These are phyloP conservation scores for Erodium moschatum DNA, from an alignment of 441 rosid genomes.

Conservation along the genomic window DNA sequence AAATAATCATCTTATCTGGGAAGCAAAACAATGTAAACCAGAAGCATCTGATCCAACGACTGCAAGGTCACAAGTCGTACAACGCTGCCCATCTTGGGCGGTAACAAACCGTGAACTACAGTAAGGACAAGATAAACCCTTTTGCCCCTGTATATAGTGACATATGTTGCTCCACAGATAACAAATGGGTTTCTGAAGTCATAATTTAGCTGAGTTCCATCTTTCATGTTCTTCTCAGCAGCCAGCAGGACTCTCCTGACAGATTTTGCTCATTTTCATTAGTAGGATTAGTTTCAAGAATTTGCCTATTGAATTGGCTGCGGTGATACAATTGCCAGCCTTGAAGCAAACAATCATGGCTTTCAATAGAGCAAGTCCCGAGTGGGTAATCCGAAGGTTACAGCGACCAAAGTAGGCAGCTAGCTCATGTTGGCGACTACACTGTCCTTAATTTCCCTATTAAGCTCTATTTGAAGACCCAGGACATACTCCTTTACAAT, in stretches of 20 bases:
- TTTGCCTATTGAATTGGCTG: conserved; percentile 58
- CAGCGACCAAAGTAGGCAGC: conserved; percentile 87
- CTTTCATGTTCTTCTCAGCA: conserved; percentile 66
- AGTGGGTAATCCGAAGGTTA: conserved; percentile 63
- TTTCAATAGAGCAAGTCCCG: conserved; percentile 54
- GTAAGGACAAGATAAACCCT: conserved; percentile 67
- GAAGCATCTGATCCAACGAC: conserved; percentile 80
- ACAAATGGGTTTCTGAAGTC: conserved; percentile 83
- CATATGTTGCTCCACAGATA: conserved; percentile 71
- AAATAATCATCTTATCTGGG: conserved; percentile 50
- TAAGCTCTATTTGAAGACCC: conserved; percentile 65
- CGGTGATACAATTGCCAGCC: conserved; percentile 57
- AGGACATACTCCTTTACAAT: conserved; percentile 74
- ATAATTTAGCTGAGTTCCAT: conserved; percentile 51
- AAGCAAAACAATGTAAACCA: conserved; percentile 55
- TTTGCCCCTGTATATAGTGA: conserved; percentile 84
- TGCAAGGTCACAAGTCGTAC: conserved; percentile 64
- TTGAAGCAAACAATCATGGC: conserved; percentile 70
- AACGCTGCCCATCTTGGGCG: conserved; percentile 55
- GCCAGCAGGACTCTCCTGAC: conserved; percentile 69
- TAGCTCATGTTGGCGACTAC: conserved; percentile 71
- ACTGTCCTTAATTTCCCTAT: conserved; percentile 51
- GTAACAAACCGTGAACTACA: conserved; percentile 70
- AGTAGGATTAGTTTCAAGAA: conserved; percentile 57
- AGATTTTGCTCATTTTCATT: conserved; percentile 50